Percentiles rank a stretch among this genome's conserved stretches.
Conservation (phyloP, 2,329 filamentous ascomycete genomes). For the Fusarium napiforme region DNA sequence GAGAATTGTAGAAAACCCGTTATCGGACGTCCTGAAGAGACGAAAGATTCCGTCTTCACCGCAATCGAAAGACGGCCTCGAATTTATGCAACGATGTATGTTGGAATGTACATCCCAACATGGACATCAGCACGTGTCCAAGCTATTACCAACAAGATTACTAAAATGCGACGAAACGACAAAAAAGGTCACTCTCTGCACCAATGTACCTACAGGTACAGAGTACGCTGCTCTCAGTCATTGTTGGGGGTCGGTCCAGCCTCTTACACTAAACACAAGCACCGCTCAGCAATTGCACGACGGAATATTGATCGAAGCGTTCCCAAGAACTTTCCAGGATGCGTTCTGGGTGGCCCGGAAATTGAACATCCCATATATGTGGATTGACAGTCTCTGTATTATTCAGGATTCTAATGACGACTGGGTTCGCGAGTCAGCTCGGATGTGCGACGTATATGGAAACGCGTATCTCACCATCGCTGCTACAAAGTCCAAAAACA, state of each 20-base stretch:
- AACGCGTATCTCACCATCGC: neutral
- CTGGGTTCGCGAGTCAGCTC: neutral
- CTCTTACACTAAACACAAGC: neutral
- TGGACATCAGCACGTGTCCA: neutral
- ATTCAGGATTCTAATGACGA: neutral
- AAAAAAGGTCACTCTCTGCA: fast-evolving
- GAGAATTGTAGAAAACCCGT: fast-evolving
- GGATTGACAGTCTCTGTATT: neutral
- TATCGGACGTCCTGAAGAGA: fast-evolving
- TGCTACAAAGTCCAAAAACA: neutral
- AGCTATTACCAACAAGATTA: neutral
- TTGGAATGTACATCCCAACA: neutral
- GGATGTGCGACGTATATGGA: neutral
- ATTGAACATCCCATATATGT: fast-evolving
- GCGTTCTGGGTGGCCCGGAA: neutral
- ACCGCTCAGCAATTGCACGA: fast-evolving
- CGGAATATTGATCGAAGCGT: fast-evolving
- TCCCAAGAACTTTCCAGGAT: neutral
- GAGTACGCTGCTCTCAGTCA: neutral
- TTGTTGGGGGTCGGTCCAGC: neutral
- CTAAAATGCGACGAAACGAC: neutral
- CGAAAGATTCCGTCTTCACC: fast-evolving
- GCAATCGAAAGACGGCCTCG: neutral
- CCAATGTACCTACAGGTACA: fast-evolving
- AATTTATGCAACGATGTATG: neutral